Conservation (phyloP, 2,329 filamentous ascomycete species). For the Cladorrhinum sp. region DNA sequence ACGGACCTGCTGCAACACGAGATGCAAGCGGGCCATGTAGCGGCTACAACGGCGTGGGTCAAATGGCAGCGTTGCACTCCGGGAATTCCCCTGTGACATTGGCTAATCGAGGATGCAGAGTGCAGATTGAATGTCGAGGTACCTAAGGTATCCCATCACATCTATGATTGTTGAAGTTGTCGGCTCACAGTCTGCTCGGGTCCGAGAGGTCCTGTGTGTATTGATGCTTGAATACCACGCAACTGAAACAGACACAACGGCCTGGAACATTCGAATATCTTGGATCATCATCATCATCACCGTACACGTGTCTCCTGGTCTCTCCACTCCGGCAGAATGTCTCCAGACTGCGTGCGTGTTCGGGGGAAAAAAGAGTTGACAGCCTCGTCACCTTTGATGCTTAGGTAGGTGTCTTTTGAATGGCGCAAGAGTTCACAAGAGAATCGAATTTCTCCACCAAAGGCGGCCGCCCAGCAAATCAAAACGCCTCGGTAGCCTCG, state of each 20-base stretch:
- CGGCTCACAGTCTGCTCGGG: neutral
- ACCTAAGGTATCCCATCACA: neutral
- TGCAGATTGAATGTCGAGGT: neutral
- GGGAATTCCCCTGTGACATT: constrained; percentile 5
- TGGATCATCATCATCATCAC: neutral
- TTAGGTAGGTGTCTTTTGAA: neutral
- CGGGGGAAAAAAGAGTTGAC: neutral
- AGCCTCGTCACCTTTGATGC: constrained; percentile 10
- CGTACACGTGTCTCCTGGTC: neutral
- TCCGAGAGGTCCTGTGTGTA: neutral
- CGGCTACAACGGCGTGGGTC: constrained; percentile 6
- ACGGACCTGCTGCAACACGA: neutral
- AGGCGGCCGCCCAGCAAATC: neutral
- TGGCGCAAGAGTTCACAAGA: constrained; percentile 1
- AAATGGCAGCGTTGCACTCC: constrained; percentile 11
- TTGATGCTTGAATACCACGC: neutral
- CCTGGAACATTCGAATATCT: neutral
- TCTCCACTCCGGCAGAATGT: neutral
- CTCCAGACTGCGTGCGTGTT: neutral
- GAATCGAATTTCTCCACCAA: neutral
- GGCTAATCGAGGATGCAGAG: constrained; percentile 1
- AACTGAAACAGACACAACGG: neutral
- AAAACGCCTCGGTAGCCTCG: neutral
- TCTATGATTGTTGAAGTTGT: neutral
- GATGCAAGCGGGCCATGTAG: neutral